A percentile compares a stretch with the other conserved stretches of the same genome.
Conservation (phyloP, 345 rosid species). For the Atalantia buxifolia region DNA sequence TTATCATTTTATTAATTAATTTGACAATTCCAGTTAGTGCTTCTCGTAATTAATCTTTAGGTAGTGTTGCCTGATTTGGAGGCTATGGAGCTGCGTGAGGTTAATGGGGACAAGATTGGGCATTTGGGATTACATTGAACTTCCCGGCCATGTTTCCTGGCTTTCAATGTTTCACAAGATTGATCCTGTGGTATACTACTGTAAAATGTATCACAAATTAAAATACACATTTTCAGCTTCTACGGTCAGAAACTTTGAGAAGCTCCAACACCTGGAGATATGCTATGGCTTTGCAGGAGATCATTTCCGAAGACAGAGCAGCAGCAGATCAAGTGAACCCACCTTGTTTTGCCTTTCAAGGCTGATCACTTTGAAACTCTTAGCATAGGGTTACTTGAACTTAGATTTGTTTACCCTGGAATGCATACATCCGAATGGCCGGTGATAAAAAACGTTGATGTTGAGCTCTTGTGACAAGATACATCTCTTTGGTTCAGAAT, state of each 20-base stretch:
- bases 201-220: neutral
- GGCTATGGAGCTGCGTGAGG: neutral
- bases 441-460: too few species aligned
- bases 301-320: too few species aligned
- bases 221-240: neutral
- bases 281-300: neutral
- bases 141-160: neutral
- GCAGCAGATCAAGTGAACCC: neutral
- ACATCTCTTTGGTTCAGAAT: too few species aligned
- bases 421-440: conserved; percentile 21
- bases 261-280: too few species aligned
- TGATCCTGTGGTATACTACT: neutral
- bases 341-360: conserved; percentile 17
- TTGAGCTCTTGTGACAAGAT: too few species aligned
- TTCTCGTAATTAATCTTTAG: neutral
- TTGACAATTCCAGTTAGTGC: too few species aligned
- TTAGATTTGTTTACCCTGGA: conserved; percentile 22
- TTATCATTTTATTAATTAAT: too few species aligned
- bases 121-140: neutral
- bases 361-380: neutral
- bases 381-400: neutral
- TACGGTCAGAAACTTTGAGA: too few species aligned
- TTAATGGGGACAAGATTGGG: conserved; percentile 3
- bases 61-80: conserved; percentile 19
- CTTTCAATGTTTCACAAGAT: neutral